A percentile compares a stretch with the other conserved stretches of the same genome.
Conservation (phyloP, 306 rosid genomes). For the Casuarina cunninghamiana region DNA sequence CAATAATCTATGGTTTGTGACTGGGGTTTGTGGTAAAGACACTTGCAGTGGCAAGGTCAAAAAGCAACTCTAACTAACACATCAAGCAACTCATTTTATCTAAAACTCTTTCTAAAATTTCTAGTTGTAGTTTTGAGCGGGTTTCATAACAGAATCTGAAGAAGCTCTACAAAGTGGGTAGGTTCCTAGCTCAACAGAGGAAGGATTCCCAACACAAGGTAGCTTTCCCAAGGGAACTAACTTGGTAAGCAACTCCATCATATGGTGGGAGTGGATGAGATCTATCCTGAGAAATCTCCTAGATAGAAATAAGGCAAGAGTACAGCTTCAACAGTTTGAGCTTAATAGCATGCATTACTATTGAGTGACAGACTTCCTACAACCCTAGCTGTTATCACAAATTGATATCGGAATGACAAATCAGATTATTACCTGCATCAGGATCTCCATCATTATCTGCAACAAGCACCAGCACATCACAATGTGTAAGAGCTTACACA, state of each 20-base stretch:
- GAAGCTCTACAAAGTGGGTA: too few relatives aligned
- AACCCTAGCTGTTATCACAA: conserved; percentile 7
- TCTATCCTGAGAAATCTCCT: neutral
- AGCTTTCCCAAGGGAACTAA: neutral
- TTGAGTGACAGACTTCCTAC: conserved; percentile 7
- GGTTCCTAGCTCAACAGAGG: too few relatives aligned
- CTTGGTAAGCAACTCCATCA: neutral
- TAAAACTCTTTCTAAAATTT: neutral
- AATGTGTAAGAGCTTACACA: conserved; percentile 35
- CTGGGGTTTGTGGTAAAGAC: neutral
- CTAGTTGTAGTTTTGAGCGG: too few relatives aligned
- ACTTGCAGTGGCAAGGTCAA: neutral
- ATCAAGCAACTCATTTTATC: neutral
- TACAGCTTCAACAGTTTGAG: conserved; percentile 15
- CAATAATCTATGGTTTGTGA: neutral
- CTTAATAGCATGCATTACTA: conserved; percentile 21
- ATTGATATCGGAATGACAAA: conserved; percentile 14
- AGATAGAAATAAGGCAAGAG: neutral
- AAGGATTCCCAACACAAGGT: too few relatives aligned
- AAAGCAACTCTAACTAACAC: neutral
- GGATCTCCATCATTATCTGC: conserved; percentile 68
- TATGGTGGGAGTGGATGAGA: neutral
- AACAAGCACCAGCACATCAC: conserved; percentile 33
- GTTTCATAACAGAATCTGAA: too few relatives aligned
- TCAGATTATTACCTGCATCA: conserved; percentile 69